Percentiles rank a stretch among this genome's conserved stretches.
These are phyloP conservation scores for Myxozyma mucilagina DNA, from an alignment of 805 yeast genomes.

Conservation along the genomic window DNA sequence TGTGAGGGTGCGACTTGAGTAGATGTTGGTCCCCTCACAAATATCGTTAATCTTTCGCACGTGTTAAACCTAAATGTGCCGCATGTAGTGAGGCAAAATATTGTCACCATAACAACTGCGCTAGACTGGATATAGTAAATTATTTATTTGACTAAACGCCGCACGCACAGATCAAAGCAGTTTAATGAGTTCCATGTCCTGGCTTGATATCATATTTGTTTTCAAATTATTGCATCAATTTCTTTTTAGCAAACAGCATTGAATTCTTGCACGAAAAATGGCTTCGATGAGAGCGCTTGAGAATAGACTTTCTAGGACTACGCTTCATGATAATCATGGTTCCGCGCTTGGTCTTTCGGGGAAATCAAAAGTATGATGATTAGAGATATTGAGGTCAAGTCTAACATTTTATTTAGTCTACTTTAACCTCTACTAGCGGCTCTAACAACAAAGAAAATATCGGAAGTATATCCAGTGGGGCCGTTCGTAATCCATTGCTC, in stretches of 20 bases:
- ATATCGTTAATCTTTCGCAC: too few species aligned
- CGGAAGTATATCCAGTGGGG: constrained; percentile 7
- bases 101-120: not conserved
- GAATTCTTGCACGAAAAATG: constrained; percentile 1
- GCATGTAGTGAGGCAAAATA: too few species aligned
- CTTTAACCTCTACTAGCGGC: not conserved
- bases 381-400: not conserved
- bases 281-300: constrained; percentile 23
- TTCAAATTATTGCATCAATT: not conserved
- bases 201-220: not conserved
- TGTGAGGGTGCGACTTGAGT: too few species aligned
- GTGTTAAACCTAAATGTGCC: too few species aligned
- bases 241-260: not conserved
- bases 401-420: not conserved
- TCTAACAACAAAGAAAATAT: constrained; percentile 21
- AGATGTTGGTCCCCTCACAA: too few species aligned
- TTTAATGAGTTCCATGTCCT: not conserved
- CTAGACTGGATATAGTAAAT: not conserved
- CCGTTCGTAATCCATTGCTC: constrained; percentile 29
- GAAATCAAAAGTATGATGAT: not conserved
- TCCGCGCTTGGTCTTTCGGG: constrained; percentile 3
- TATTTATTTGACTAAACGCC: not conserved
- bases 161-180: not conserved
- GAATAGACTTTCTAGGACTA: constrained; percentile 25
- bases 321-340: constrained; percentile 21